These are phyloP conservation scores for Claviceps pazoutovae DNA, from an alignment of 2,329 filamentous ascomycete genomes.

Conservation along the genomic window DNA sequence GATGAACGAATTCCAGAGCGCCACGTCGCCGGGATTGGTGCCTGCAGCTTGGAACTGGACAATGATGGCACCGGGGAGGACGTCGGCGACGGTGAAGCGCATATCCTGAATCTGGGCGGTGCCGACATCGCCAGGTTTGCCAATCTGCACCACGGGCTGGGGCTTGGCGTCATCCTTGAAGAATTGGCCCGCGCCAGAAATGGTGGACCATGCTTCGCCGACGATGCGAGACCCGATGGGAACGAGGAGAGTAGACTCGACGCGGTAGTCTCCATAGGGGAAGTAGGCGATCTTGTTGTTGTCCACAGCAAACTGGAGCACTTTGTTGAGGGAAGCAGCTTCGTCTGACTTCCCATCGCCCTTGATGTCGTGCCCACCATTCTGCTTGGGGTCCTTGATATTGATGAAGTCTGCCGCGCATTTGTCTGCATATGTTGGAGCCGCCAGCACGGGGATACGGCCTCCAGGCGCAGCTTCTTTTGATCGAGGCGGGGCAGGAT, in stretches of 20 bases:
- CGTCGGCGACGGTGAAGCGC: conserved; percentile 34
- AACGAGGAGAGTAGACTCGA: conserved; percentile 14
- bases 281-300: conserved; percentile 16
- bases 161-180: conserved; percentile 32
- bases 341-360: conserved; percentile 27
- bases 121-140: conserved; percentile 33
- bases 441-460: conserved; percentile 21
- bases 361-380: conserved; percentile 16
- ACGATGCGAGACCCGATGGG: conserved; percentile 32
- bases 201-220: conserved; percentile 40
- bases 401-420: conserved; percentile 17
- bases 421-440: conserved; percentile 24
- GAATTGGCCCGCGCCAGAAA: conserved; percentile 29
- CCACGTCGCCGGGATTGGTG: conserved; percentile 31
- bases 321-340: conserved; percentile 21
- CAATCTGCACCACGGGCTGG: conserved; percentile 35
- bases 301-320: conserved; percentile 23
- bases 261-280: conserved; percentile 15
- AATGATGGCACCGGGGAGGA: conserved; percentile 25
- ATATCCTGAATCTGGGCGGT: conserved; percentile 37
- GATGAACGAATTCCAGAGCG: conserved; percentile 32
- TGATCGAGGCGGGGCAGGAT: conserved; percentile 19
- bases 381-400: conserved; percentile 24
- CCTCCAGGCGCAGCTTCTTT: conserved; percentile 23
- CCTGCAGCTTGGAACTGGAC: conserved; percentile 26